Percentiles rank a stretch among this genome's conserved stretches.
Conservation (phyloP, 2,329 filamentous ascomycete species). For the Chrysoporthe puriensis region DNA sequence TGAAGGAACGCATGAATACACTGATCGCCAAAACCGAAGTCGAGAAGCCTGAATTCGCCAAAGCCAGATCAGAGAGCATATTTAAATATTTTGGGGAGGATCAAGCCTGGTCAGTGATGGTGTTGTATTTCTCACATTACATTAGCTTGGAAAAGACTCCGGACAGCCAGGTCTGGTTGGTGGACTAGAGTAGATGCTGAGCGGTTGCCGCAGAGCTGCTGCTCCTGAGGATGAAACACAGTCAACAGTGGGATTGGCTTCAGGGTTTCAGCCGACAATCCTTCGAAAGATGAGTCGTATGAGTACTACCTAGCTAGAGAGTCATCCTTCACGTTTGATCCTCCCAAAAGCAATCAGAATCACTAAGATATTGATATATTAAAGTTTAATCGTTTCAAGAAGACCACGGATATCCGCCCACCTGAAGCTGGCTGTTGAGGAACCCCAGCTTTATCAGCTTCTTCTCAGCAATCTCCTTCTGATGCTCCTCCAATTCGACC, state of each 20-base stretch:
- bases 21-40: neutral
- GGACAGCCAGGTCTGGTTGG: slow-evolving; percentile 3
- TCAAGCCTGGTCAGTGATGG: neutral
- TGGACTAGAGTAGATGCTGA: neutral
- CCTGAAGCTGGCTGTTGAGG: slow-evolving; percentile 18
- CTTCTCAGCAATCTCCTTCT: slow-evolving; percentile 35
- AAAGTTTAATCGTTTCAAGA: neutral
- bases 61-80: neutral
- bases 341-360: neutral
- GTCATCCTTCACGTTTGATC: too few species aligned
- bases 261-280: neutral
- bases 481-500: slow-evolving; percentile 37
- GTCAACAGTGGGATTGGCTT: neutral
- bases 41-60: neutral
- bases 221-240: neutral
- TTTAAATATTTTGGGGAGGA: neutral
- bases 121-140: neutral
- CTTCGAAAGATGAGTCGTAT: too few species aligned
- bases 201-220: neutral
- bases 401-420: slow-evolving; percentile 23
- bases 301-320: too few species aligned
- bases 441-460: slow-evolving; percentile 32
- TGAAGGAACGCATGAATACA: neutral
- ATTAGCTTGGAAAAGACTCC: neutral
- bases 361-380: neutral